phyloP scores from a whole-genome alignment of 192 early-diverging fungal species.

The Coemansia sp. region DNA sequence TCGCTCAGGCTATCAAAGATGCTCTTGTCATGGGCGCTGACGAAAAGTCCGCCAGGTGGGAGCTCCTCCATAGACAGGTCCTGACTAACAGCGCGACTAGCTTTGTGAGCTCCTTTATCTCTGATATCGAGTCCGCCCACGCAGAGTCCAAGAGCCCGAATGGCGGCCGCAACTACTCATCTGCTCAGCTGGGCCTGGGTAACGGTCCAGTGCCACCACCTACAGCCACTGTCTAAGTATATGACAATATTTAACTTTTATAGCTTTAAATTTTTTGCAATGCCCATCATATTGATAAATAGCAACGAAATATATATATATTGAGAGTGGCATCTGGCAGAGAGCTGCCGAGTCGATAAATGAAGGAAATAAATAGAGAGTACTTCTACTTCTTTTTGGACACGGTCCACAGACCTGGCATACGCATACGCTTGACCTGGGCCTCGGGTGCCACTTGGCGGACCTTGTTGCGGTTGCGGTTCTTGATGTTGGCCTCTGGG shows the following conservation, averaged over 20 bases:
- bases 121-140: constrained; percentile 37
- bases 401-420: constrained; percentile 53
- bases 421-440: constrained; percentile 54
- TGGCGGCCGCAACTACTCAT: constrained; percentile 2
- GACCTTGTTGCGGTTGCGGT: constrained; percentile 82
- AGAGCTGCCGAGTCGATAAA: background rate
- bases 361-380: background rate
- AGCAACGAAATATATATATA: background rate
- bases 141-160: constrained; percentile 21
- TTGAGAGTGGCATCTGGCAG: background rate
- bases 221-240: background rate
- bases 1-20: constrained; percentile 87
- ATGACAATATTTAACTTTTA: background rate
- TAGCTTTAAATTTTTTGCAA: background rate
- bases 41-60: constrained; percentile 76
- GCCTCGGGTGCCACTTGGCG: constrained; percentile 69
- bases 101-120: constrained; percentile 66
- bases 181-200: constrained; percentile 6
- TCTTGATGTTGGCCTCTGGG: constrained; percentile 94
- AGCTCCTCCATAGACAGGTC: constrained; percentile 70
- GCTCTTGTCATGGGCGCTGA: constrained; percentile 81
- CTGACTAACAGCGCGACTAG: constrained; percentile 69
- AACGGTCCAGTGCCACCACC: background rate
- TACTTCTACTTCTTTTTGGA: constrained; percentile 28
- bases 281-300: background rate